These are phyloP conservation scores for Neurospora sp. DNA, from an alignment of 2,329 filamentous ascomycete genomes.

Conservation along the genomic window DNA sequence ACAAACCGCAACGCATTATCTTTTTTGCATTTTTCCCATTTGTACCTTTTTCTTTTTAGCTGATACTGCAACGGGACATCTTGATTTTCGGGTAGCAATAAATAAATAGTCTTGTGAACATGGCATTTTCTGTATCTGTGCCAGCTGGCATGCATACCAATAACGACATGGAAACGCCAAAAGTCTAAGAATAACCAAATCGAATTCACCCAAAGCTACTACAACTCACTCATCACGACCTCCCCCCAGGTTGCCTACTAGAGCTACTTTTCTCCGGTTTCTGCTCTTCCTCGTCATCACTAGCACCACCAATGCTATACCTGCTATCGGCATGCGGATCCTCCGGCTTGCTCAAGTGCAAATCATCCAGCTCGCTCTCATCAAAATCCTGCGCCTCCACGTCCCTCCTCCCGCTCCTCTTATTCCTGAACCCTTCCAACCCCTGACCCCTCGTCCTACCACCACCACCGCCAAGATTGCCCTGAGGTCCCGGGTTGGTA, in stretches of 20 bases:
- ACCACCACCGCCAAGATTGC: conserved; percentile 15
- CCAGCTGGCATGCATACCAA: too few species aligned
- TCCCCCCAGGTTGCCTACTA: neutral
- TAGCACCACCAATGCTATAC: conserved; percentile 49
- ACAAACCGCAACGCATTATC: neutral
- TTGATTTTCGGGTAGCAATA: neutral
- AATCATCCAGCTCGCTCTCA: conserved; percentile 54
- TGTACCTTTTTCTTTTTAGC: neutral
- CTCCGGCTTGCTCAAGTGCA: conserved; percentile 42
- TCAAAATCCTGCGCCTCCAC: conserved; percentile 57
- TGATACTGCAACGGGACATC: neutral
- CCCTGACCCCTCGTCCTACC: conserved; percentile 21
- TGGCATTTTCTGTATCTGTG: too few species aligned
- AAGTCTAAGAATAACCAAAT: neutral
- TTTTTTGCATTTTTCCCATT: neutral
- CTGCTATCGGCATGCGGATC: conserved; percentile 31
- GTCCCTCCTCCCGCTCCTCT: conserved; percentile 38
- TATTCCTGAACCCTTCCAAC: conserved; percentile 38
- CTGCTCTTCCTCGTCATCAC: conserved; percentile 47
- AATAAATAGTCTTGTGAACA: too few species aligned
- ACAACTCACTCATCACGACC: neutral
- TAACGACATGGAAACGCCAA: neutral
- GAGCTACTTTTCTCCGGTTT: conserved; percentile 14
- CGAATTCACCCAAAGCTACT: neutral
- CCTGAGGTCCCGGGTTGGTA: neutral